Percentiles rank a stretch among this genome's conserved stretches.
Evolutionary conservation across 139 green algal species (phyloP).

Genomic region (Chlamydomonas incerta): DNA sequence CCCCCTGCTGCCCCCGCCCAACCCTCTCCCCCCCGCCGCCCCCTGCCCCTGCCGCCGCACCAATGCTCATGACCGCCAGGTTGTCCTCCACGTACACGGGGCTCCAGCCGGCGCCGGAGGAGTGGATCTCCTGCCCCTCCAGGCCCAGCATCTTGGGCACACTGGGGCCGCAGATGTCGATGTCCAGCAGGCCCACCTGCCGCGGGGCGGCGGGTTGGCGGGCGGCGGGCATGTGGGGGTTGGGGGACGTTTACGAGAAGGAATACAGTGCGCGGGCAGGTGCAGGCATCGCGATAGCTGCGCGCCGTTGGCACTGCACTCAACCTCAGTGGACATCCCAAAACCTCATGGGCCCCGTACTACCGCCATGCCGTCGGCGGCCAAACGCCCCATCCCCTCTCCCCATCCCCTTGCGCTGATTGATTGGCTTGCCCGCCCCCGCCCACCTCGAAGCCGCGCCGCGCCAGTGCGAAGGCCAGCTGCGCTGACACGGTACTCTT

Average conservation of each 20-base stretch:
- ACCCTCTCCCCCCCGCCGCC: background rate
- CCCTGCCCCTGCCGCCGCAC: conserved; percentile 25
- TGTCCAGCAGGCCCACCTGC: conserved; percentile 95
- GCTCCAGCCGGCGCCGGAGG: conserved; percentile 85
- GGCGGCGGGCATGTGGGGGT: too few relatives aligned
- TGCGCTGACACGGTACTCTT: conserved; percentile 97
- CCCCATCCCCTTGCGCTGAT: too few relatives aligned
- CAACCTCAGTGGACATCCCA: too few relatives aligned
- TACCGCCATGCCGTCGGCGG: too few relatives aligned
- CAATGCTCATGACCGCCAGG: conserved; percentile 98
- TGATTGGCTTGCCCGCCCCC: too few relatives aligned
- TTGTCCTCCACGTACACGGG: conserved; percentile 96
- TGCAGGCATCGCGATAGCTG: too few relatives aligned
- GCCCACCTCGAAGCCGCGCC: conserved; percentile 75
- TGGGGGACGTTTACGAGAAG: too few relatives aligned
- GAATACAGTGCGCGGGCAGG: too few relatives aligned
- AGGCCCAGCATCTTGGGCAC: conserved; percentile 95
- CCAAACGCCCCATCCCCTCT: too few relatives aligned
- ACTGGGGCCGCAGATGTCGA: conserved; percentile 98
- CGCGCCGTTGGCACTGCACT: too few relatives aligned
- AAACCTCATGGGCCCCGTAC: too few relatives aligned
- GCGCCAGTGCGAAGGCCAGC: conserved; percentile 90
- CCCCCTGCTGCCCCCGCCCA: background rate
- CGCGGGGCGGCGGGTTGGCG: background rate
- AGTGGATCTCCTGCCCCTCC: conserved; percentile 92